Evolutionary conservation across 176 grass and related monocot genomes (phyloP), one percentile per base, ranked within the genome.

Genomic region (Avena sativa): DNA sequence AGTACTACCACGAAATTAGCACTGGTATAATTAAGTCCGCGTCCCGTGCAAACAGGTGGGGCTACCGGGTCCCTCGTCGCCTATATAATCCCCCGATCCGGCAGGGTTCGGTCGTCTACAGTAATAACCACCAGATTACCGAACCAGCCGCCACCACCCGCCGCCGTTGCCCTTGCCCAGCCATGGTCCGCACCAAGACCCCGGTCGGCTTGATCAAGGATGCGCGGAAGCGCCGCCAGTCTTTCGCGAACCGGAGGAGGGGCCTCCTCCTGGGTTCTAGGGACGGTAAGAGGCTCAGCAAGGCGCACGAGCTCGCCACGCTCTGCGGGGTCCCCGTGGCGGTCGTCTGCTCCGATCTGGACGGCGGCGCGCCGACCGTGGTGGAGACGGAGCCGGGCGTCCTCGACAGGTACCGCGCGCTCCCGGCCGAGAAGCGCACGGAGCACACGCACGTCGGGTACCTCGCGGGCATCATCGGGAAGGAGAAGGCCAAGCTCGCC

Each of bases 261-360:
- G 85, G 76, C 17, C 38, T 91, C 2, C 13, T 60, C 56, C 77
- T 20, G 55, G 53, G 51, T 16, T 53, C 51, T 14, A 14, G 14
- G 51, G 51, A 53, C 14, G 51, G 51, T 53, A 53, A 14, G 51
- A 53, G 51, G 51, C 51, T 15, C 51, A 13, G 15, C 56, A 90
- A 87, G 89, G 74, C 80, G 46, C 0, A 1, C 1, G 21, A 90
- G 20, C 85, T 91, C 7, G 8, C 76, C 68, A 4, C 2, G 40
- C 81, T 88, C 26, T 91, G 89, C 76, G 43, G 6, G 5, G 43
- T 85, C n/a, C 51, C 51, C 59, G 16, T 85, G 49, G 86, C 86
- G 7, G 48, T 91, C 68, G 60, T 81, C 69, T 84, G 74, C 85
- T 49, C 47, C 19, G 43, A 46, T 46, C 48, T 19, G 14, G 30